Evolutionary conservation across 441 rosid genomes (phyloP).

Genomic region (Erodium moschatum): DNA sequence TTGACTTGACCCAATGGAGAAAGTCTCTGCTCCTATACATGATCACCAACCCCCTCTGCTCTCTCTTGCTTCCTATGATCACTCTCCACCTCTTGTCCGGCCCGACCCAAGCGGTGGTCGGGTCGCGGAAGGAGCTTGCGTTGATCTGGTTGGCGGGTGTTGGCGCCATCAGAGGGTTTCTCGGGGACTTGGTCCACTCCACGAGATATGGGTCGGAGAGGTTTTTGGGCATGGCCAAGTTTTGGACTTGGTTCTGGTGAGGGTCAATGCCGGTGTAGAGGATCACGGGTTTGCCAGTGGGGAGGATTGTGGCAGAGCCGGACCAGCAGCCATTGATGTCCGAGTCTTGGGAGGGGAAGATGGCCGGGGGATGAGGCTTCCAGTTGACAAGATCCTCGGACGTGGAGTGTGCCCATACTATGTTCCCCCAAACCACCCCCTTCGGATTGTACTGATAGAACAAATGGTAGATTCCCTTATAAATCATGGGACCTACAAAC

Average conservation of each 20-base stretch:
- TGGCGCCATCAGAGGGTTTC: conserved; percentile 61
- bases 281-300: conserved; percentile 41
- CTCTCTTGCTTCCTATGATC: conserved; percentile 44
- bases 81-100: conserved; percentile 55
- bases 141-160: conserved; percentile 37
- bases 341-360: not conserved
- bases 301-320: conserved; percentile 63
- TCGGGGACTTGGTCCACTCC: conserved; percentile 49
- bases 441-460: not conserved
- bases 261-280: conserved; percentile 61
- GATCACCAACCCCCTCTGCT: conserved; percentile 41
- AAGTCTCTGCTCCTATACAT: conserved; percentile 56
- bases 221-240: conserved; percentile 51
- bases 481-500: not conserved
- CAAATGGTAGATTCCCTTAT: not conserved
- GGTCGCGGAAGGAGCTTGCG: conserved; percentile 63
- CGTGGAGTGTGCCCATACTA: conserved; percentile 1
- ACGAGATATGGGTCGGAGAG: conserved; percentile 45
- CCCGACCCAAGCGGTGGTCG: conserved; percentile 73
- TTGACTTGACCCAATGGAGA: conserved; percentile 38
- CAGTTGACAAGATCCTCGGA: not conserved
- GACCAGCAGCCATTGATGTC: conserved; percentile 55
- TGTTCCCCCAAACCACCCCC: conserved; percentile 18
- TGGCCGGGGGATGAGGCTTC: not conserved
- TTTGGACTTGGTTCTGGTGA: conserved; percentile 45